Conservation (phyloP, 257 asterid genomes). For the Orobanche coerulescens region DNA sequence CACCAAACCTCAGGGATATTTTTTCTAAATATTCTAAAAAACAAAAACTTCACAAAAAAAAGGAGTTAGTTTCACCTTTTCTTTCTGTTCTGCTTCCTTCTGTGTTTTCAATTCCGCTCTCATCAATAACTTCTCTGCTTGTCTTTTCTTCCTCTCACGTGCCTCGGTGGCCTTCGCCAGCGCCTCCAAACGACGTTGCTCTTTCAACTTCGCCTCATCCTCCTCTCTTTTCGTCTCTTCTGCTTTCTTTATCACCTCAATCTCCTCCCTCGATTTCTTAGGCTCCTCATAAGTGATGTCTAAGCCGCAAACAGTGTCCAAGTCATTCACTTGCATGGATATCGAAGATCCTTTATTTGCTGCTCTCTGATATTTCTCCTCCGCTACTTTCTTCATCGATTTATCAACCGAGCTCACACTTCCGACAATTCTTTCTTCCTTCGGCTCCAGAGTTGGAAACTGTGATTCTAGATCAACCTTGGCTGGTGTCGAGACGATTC, state of each 20-base stretch:
- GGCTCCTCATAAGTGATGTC: constrained; percentile 27
- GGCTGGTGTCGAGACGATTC: constrained; percentile 21
- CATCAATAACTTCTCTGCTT: constrained; percentile 51
- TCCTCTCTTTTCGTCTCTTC: constrained; percentile 42
- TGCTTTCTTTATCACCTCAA: constrained; percentile 40
- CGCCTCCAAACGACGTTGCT: constrained; percentile 54
- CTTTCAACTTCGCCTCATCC: constrained; percentile 45
- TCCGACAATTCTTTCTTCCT: constrained; percentile 22
- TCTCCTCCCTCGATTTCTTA: constrained; percentile 38
- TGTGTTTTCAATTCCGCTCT: constrained; percentile 57
- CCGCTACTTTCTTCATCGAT: constrained; percentile 18
- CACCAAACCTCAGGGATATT: not conserved
- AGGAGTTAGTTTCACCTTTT: constrained; percentile 39
- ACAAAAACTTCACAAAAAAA: no score
- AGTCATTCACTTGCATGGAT: constrained; percentile 25
- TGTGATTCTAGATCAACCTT: constrained; percentile 20
- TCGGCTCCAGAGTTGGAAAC: constrained; percentile 26
- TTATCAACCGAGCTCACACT: constrained; percentile 15
- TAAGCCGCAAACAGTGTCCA: constrained; percentile 19
- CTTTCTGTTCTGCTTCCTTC: constrained; percentile 71
- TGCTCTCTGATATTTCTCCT: constrained; percentile 21
- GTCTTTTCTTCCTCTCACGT: constrained; percentile 64
- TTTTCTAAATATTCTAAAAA: not conserved
- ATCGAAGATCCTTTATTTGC: constrained; percentile 16
- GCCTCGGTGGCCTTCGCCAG: constrained; percentile 61